These are phyloP conservation scores for Metarhizium brunneum DNA, from an alignment of 2,329 filamentous ascomycete genomes.

Conservation along the genomic window DNA sequence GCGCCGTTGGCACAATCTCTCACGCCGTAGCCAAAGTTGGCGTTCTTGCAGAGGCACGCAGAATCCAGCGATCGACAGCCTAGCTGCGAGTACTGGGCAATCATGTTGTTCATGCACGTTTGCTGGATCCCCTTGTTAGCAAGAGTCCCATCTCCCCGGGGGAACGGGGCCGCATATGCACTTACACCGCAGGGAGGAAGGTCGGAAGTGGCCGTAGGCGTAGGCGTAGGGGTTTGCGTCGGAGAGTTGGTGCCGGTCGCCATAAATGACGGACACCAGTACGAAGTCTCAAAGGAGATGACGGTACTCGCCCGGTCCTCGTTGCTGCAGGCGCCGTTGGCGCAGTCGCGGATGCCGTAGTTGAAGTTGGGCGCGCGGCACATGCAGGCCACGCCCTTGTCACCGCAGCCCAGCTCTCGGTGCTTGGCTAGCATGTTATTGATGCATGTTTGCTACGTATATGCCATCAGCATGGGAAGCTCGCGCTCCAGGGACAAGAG, in stretches of 20 bases:
- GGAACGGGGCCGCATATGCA: no score
- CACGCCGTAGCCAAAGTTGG: conserved; percentile 9
- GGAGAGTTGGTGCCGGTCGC: neutral
- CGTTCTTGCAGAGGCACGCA: conserved; percentile 7
- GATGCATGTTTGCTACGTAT: neutral
- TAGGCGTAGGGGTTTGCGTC: neutral
- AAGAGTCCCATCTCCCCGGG: no score
- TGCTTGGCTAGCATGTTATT: neutral
- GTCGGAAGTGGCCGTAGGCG: neutral
- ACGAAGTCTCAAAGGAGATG: no score
- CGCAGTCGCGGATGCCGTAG: neutral
- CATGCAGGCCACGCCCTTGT: neutral
- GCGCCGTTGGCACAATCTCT: conserved; percentile 9
- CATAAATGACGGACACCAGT: neutral
- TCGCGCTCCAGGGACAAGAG: neutral
- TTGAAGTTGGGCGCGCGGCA: neutral
- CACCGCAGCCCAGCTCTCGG: neutral
- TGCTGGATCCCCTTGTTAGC: neutral
- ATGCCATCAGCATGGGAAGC: neutral
- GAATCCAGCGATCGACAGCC: conserved; percentile 5
- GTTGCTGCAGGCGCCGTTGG: neutral
- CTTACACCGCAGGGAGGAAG: neutral
- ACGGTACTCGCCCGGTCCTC: no score
- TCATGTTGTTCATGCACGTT: conserved; percentile 3
- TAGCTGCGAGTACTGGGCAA: conserved; percentile 3